Base-by-base conservation (phyloP, 371 early-diverging fungal species). In the Mortierella polycephala region DNA sequence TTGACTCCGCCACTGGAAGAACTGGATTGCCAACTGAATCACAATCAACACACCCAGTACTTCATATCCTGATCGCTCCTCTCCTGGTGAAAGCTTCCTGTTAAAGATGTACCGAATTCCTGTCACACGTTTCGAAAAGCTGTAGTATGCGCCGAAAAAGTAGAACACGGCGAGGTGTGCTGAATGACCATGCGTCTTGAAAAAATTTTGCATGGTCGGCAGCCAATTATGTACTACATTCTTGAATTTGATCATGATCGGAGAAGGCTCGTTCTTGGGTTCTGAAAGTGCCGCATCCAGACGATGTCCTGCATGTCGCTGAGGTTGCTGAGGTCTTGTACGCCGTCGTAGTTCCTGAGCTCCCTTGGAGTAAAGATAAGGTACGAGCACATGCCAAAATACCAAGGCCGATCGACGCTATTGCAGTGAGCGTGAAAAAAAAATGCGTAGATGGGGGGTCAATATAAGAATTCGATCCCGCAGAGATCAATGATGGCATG, bases 141-240 rank as follows among this genome's bases (percentile, higher is more conserved):
- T 84, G 65, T 96, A 94, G 72, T 90, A 94, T 0, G 92, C 86
- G 14, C 95, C 95, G 61, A 87, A 74, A 70, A 96, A 90, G 77
- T 95, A 95, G 76, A 96, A 95, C 16, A 92, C 68, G 4, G 91
- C 94, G 60, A 95, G 72, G 72, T 96, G 96, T 20, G 89, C 72
- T 14, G 92, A 87, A 47, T 81, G 76, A 8, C 90, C 83, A 67
- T 88, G 69, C 10, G 73, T 72, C n/a, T 66, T 75, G 61, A 75
- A 75, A 46, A 81, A 75, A 8, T 5, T 72, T 51, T 75, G 73
- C 5, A 81, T 47, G 1, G 72, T 62, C 18, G 75, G 71, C 41
- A 81, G 40, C 76, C 76, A 75, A 18, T 75, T 63, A 52, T 69
- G 73, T 39, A 71, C 57, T 7, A 47, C 42, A 3, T 56, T 20